A percentile compares a stretch with the other conserved stretches of the same genome.
These are phyloP conservation scores for Rhodosporidiobolus odoratus DNA, from an alignment of 768 basidiomycete species.

Conservation along the genomic window DNA sequence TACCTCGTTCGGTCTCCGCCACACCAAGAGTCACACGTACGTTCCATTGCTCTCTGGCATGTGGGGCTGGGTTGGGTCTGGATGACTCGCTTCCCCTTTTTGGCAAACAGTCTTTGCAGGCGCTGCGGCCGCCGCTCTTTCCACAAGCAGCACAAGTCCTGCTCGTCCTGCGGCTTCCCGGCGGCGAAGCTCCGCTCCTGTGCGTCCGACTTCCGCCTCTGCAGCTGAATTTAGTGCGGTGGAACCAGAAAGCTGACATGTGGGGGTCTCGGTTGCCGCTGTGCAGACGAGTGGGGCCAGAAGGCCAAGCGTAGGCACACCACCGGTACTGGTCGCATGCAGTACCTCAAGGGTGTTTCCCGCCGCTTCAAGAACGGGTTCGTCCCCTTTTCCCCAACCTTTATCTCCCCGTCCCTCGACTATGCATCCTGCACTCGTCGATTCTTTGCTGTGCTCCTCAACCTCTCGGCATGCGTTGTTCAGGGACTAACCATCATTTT, in stretches of 20 bases:
- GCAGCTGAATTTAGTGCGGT: background rate
- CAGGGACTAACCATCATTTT: background rate
- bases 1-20: slow-evolving; percentile 44
- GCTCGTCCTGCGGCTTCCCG: slow-evolving; percentile 94
- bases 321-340: slow-evolving; percentile 94
- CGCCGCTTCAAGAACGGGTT: slow-evolving; percentile 98
- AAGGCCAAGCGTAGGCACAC: slow-evolving; percentile 99
- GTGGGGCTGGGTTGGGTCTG: background rate
- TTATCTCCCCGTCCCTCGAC: background rate
- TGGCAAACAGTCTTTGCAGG: slow-evolving; percentile 78
- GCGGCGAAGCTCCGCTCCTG: slow-evolving; percentile 87
- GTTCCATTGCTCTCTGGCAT: background rate
- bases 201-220: slow-evolving; percentile 11
- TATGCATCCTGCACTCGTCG: background rate
- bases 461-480: slow-evolving; percentile 45
- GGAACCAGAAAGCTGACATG: background rate
- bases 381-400: background rate
- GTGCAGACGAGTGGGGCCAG: slow-evolving; percentile 76
- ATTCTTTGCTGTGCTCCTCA: background rate
- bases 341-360: slow-evolving; percentile 82
- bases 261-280: too few relatives aligned
- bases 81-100: background rate
- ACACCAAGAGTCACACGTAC: slow-evolving; percentile 43
- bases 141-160: slow-evolving; percentile 98
- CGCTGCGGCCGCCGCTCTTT: slow-evolving; percentile 92